Base-by-base conservation (phyloP, 2,329 filamentous ascomycete genomes). In the Juglanconis oblonga region DNA sequence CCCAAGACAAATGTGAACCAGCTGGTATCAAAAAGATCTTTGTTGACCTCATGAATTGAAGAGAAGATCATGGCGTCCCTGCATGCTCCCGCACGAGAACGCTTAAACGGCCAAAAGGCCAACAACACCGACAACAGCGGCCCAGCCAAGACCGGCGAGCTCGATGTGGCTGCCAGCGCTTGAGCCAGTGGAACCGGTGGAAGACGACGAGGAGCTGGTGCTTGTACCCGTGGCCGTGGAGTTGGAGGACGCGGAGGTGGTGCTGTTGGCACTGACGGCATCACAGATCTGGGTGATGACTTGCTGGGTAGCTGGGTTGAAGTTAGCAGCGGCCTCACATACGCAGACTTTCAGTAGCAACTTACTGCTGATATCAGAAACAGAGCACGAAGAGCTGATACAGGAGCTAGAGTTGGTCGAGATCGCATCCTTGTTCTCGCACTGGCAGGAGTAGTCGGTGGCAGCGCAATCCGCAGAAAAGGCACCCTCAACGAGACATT, bases 371-470 rank as follows among this genome's bases (percentile, higher is more conserved):
- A 63, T 62, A 6, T 63, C 59, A 2, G 49, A 36, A 9, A 59
- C 44, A 36, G 55, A 58, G 62, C 62, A 63, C 4, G 58, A 49
- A 24, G 4, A 45, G 1, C 33, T 50, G 48, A 63, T 29, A 36
- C 62, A 63, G 4, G 52, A 35, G 48, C 45, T 59, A 7, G 56
- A 38, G 32, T 55, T 57, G 42, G 52, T 5, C 38, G 49, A 45
- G 11, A 63, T 50, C 40, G 54, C 11, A 9, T 44, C 62, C 42
- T 55, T 44, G 35, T 63, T 62, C 29, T 51, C 36, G 14, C 62
- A 63, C 33, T 58, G 55, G 55, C 62, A 63, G 3, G 55, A 24
- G 38, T 63, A 63, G 24, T 63, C 62, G 29, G 53, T 58, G 13
- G 52, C 35, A 13, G 40, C 42, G 51, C 62, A 63, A 40, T 47